Base-by-base conservation (phyloP, 441 rosid genomes). In the Euphorbia neoarborescens region DNA sequence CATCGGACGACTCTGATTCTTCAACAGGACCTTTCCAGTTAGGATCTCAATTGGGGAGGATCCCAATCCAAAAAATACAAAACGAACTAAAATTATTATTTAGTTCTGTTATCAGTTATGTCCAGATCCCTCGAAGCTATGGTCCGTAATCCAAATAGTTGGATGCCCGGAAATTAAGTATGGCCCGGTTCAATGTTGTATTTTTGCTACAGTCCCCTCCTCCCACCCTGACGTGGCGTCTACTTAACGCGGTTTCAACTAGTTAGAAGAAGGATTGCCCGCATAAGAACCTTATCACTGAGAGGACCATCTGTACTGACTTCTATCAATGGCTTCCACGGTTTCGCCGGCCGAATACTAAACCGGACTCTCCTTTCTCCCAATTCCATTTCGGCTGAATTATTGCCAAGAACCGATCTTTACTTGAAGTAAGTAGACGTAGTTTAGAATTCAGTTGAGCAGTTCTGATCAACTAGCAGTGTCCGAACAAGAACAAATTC, bases 401-500 rank as follows among this genome's bases (percentile, higher is more conserved):
- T 7, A 20, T 54, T 9, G 22, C 15, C 14, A 48, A 27, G 2
- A 27, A 15, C 1, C 0, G 50, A 46, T n/a, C 34, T 65, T 44
- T 34, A 7, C 35, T 34, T 24, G 35, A n/a, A 4, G 38, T n/a
- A n/a, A n/a, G n/a, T n/a, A n/a, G n/a, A n/a, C n/a, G n/a, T n/a
- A n/a, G n/a, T n/a, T n/a, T n/a, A n/a, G n/a, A n/a, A n/a, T n/a
- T n/a, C n/a, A n/a, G 8, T n/a, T 15, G 44, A 63, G 11, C 30
- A 3, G 22, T 20, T 15, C 22, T 5, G 38, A 22, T 48, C n/a
- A 30, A 38, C 37, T 11, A 65, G 25, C 62, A 38, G 83, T 86
- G 85, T 75, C 83, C 6, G 68, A 61, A 34, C 69, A 76, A 54
- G 74, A 69, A 44, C 80, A 57, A 74, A 24, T 91, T 91, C 81